phyloP scores from a whole-genome alignment of 768 basidiomycete species.

The Boletus speciosus region DNA sequence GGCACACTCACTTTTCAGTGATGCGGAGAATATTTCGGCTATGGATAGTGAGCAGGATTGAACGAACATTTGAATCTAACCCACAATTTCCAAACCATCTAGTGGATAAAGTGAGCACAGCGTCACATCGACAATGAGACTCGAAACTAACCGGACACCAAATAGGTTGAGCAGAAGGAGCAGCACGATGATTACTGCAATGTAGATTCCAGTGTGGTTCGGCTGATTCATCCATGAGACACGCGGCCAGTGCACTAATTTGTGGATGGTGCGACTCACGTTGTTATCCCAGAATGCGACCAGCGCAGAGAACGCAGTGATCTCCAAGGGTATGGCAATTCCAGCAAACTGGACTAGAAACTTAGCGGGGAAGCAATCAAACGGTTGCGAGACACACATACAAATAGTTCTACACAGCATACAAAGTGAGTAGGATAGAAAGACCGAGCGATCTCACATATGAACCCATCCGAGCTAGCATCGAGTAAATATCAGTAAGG shows the following conservation, averaged over 20 bases:
- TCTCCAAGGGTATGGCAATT: slow-evolving; percentile 48
- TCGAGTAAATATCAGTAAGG: not conserved
- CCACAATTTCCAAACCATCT: slow-evolving; percentile 24
- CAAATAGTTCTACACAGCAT: slow-evolving; percentile 31
- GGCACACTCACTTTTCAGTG: slow-evolving; percentile 21
- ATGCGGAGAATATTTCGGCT: slow-evolving; percentile 24
- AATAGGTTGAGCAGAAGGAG: slow-evolving; percentile 44
- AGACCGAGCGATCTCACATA: not conserved
- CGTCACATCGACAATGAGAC: slow-evolving; percentile 28
- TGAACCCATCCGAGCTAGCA: slow-evolving; percentile 25
- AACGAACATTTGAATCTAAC: not conserved
- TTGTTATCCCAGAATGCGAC: slow-evolving; percentile 47
- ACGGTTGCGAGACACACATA: slow-evolving; percentile 19
- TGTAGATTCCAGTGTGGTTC: slow-evolving; percentile 40
- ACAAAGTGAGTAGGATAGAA: not conserved
- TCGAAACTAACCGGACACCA: slow-evolving; percentile 43
- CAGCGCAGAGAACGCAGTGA: slow-evolving; percentile 49
- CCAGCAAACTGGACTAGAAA: slow-evolving; percentile 8
- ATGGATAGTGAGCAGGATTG: slow-evolving; percentile 2
- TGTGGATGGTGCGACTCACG: slow-evolving; percentile 3
- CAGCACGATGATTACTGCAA: slow-evolving; percentile 36
- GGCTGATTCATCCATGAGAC: slow-evolving; percentile 25
- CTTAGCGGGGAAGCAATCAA: not conserved
- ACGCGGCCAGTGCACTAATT: not conserved
- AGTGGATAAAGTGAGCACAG: slow-evolving; percentile 30